These are phyloP conservation scores for Rachicladosporium sp. DNA, from an alignment of 2,329 filamentous ascomycete genomes.

Conservation along the genomic window DNA sequence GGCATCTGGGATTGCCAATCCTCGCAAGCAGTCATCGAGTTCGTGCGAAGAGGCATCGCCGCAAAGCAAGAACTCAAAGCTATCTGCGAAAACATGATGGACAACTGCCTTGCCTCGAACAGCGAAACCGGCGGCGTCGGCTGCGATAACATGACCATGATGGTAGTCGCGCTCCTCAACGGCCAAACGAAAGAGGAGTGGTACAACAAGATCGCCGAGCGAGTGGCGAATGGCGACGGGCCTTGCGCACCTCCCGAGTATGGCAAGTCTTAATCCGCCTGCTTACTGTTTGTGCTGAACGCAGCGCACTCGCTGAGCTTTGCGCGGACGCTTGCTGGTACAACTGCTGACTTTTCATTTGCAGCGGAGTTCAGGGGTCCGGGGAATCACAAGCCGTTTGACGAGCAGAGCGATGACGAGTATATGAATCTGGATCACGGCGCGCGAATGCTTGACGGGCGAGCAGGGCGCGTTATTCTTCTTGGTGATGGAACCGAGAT, in stretches of 20 bases:
- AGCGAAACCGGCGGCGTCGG: constrained; percentile 95
- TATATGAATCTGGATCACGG: constrained; percentile 60
- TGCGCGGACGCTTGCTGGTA: constrained; percentile 1
- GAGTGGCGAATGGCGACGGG: constrained; percentile 92
- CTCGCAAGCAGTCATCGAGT: constrained; percentile 92
- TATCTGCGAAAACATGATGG: constrained; percentile 99
- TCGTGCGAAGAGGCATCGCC: constrained; percentile 89
- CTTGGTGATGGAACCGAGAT: constrained; percentile 92
- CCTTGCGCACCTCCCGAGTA: constrained; percentile 98
- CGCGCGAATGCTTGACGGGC: constrained; percentile 57
- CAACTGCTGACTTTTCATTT: constrained; percentile 12
- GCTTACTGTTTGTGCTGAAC: constrained; percentile 6
- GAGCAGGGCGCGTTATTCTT: constrained; percentile 76
- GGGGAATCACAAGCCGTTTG: constrained; percentile 37
- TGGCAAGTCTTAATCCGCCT: constrained; percentile 56
- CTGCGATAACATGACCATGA: constrained; percentile 99
- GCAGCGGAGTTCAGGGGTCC: constrained; percentile 40
- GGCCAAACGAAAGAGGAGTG: constrained; percentile 94
- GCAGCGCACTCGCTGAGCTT: constrained; percentile 6
- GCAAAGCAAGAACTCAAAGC: constrained; percentile 88
- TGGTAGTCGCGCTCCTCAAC: constrained; percentile 74
- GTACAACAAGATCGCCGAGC: constrained; percentile 90
- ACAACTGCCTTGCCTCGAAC: constrained; percentile 96
- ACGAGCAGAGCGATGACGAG: constrained; percentile 46
- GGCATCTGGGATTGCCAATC: constrained; percentile 99